Evolutionary conservation across 2,329 filamentous ascomycete genomes (phyloP).

Genomic region (Arthrobotrys musiformis): DNA sequence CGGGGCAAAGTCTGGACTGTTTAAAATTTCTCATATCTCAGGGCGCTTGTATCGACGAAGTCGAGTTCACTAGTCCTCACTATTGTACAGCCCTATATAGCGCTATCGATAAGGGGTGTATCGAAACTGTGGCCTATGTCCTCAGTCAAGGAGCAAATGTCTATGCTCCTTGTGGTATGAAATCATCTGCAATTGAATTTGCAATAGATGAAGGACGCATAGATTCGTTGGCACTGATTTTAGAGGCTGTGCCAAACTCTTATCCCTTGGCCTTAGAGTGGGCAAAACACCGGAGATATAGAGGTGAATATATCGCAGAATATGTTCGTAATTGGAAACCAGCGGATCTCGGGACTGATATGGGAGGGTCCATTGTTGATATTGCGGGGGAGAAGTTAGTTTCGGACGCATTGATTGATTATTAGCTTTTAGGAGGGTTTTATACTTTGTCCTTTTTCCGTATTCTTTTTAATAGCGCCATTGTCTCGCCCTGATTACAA

Average conservation of each 20-base stretch:
- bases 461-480: too few relatives aligned
- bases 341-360: background rate
- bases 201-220: constrained; percentile 1
- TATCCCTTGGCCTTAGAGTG: background rate
- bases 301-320: background rate
- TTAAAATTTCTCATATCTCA: background rate
- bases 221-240: background rate
- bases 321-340: constrained; percentile 15
- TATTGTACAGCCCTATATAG: background rate
- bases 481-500: too few relatives aligned
- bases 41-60: background rate
- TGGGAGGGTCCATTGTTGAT: background rate
- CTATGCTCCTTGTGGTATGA: background rate
- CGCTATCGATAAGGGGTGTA: background rate
- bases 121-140: background rate
- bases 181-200: background rate
- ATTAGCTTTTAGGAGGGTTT: too few relatives aligned
- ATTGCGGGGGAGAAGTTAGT: background rate
- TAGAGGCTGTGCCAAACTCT: constrained; percentile 6
- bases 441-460: too few relatives aligned
- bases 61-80: background rate
- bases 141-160: constrained; percentile 5
- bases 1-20: background rate
- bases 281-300: background rate
- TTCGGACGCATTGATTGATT: background rate